A percentile compares a stretch with the other conserved stretches of the same genome.
Evolutionary conservation across 495 filamentous ascomycete species (phyloP).

Genomic region (Letharia lupina): DNA sequence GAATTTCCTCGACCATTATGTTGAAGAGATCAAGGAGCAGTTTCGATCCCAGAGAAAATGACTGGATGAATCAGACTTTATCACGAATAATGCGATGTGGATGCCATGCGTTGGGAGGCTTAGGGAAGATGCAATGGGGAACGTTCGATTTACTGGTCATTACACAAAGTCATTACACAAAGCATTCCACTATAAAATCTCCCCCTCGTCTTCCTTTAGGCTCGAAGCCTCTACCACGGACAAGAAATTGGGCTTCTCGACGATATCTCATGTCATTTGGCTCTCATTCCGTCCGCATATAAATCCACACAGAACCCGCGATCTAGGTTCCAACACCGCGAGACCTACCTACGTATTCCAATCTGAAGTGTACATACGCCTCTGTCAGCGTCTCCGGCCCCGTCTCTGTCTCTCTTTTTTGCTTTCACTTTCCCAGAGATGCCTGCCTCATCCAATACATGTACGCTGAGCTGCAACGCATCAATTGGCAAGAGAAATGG

Average conservation of each 20-base stretch:
- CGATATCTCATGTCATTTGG: conserved; percentile 35
- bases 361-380: conserved; percentile 27
- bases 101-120: neutral
- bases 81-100: neutral
- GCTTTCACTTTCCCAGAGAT: neutral
- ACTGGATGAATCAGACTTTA: conserved; percentile 8
- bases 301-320: conserved; percentile 30
- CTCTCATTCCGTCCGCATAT: conserved; percentile 47
- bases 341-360: conserved; percentile 28
- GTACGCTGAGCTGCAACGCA: neutral
- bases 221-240: conserved; percentile 26
- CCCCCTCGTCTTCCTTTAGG: neutral
- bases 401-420: neutral
- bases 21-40: conserved; percentile 53
- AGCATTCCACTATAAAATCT: neutral
- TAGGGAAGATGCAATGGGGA: neutral
- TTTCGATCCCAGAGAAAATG: conserved; percentile 38
- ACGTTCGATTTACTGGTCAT: neutral
- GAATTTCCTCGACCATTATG: conserved; percentile 47
- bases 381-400: neutral
- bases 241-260: conserved; percentile 45
- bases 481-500: neutral
- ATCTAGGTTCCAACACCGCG: conserved; percentile 15
- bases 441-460: neutral
- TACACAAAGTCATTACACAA: neutral